Conservation (phyloP, 2,329 filamentous ascomycete species). For the Ophiostoma piceae region DNA sequence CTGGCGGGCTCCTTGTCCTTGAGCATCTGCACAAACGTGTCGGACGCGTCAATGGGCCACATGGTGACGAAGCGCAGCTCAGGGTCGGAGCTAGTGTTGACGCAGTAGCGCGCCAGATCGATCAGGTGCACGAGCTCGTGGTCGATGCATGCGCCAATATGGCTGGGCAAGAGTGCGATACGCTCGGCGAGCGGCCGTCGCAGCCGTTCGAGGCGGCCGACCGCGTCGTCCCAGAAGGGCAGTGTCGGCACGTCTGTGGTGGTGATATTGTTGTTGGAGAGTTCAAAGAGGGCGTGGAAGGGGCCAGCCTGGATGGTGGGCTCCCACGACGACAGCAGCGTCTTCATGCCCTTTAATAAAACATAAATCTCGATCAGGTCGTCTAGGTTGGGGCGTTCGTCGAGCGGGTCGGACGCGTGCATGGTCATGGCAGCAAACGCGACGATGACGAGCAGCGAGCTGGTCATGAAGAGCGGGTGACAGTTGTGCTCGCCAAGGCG, state of each 20-base stretch:
- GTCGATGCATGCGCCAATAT: neutral
- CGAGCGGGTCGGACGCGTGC: conserved; percentile 20
- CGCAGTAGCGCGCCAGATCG: neutral
- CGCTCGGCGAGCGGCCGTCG: neutral
- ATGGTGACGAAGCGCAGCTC: conserved; percentile 28
- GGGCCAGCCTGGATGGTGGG: conserved; percentile 27
- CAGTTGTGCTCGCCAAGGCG: conserved; percentile 32
- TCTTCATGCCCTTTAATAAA: conserved; percentile 33
- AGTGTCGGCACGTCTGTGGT: neutral
- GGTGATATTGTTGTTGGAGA: neutral
- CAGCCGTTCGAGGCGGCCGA: neutral
- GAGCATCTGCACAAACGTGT: conserved; percentile 29
- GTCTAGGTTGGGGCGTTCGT: conserved; percentile 29
- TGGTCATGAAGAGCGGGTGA: conserved; percentile 34
- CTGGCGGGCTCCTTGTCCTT: conserved; percentile 26
- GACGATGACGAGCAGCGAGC: conserved; percentile 34
- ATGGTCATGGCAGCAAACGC: conserved; percentile 32
- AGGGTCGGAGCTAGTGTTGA: conserved; percentile 16
- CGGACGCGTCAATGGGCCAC: conserved; percentile 29
- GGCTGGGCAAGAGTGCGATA: neutral
- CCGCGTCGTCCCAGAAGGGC: neutral
- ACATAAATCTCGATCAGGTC: conserved; percentile 35
- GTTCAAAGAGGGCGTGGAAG: conserved; percentile 28
- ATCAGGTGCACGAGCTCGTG: neutral
- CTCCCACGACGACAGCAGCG: conserved; percentile 32